Conservation (phyloP, 495 filamentous ascomycete genomes). For the Xylaria grammica region DNA sequence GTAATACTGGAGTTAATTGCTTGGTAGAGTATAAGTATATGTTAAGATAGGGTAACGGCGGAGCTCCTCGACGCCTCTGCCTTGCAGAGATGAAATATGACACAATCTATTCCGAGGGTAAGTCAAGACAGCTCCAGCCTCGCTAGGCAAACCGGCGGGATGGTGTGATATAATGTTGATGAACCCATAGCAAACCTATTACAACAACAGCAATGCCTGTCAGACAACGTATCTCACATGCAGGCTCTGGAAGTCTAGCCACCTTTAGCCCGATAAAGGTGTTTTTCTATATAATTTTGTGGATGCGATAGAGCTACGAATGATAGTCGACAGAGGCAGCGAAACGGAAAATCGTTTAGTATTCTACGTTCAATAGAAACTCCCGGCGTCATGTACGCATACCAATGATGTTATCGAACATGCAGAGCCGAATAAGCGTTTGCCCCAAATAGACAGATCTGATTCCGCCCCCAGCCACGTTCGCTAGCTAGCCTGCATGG, state of each 20-base stretch:
- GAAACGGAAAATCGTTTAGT: not conserved
- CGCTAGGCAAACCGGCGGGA: not conserved
- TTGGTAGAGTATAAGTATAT: not conserved
- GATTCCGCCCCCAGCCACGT: slow-evolving; percentile 11
- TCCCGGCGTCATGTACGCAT: not conserved
- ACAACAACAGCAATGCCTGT: not conserved
- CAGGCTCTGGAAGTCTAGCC: slow-evolving; percentile 10
- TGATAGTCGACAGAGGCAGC: not conserved
- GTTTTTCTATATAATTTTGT: not conserved
- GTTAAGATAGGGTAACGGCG: not conserved
- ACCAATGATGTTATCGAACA: not conserved
- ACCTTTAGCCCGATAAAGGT: not conserved
- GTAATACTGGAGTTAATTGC: not conserved
- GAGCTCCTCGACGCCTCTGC: not conserved
- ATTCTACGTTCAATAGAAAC: not conserved
- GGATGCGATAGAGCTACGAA: slow-evolving; percentile 15
- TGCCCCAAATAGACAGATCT: not conserved
- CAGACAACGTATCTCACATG: not conserved
- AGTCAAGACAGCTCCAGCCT: not conserved
- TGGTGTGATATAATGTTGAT: not conserved
- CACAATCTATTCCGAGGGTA: not conserved
- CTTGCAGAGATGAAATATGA: not conserved
- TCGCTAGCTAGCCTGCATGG: slow-evolving; percentile 7
- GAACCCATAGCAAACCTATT: not conserved
- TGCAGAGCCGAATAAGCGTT: not conserved